A percentile compares a stretch with the other conserved stretches of the same genome.
Conservation (phyloP, 2,329 filamentous ascomycete genomes). For the Talaromyces piceae region DNA sequence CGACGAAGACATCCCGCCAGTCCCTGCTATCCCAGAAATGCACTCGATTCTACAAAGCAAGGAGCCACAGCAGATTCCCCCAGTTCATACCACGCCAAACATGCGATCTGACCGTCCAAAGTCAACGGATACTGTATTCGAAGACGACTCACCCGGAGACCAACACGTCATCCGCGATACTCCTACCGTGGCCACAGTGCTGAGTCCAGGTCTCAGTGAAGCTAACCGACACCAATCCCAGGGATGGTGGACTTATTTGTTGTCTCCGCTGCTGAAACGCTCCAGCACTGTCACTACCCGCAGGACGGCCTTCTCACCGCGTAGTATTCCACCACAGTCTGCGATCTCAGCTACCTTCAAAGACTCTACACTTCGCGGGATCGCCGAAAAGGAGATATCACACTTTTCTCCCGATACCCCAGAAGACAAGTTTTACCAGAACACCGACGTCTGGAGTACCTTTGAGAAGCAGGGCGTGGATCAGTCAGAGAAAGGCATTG, state of each 20-base stretch:
- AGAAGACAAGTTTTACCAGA: slow-evolving; percentile 10
- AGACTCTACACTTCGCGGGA: slow-evolving; percentile 4
- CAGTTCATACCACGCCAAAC: slow-evolving; percentile 14
- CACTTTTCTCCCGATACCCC: slow-evolving; percentile 29
- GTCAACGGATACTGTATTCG: slow-evolving; percentile 31
- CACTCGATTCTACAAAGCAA: slow-evolving; percentile 18
- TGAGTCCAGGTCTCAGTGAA: slow-evolving; percentile 29
- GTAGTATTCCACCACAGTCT: slow-evolving; percentile 17
- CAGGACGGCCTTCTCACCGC: slow-evolving; percentile 20
- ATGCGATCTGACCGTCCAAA: slow-evolving; percentile 22
- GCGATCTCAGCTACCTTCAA: slow-evolving; percentile 12
- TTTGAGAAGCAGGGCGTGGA: not conserved
- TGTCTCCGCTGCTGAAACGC: slow-evolving; percentile 37
- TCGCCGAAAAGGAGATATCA: slow-evolving; percentile 13
- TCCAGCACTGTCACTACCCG: slow-evolving; percentile 27
- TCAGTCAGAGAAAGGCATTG: not conserved
- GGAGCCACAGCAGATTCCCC: slow-evolving; percentile 11
- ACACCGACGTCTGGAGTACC: not conserved
- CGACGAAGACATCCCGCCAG: slow-evolving; percentile 29
- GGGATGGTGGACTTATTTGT: slow-evolving; percentile 44
- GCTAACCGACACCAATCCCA: slow-evolving; percentile 36
- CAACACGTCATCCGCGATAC: slow-evolving; percentile 16
- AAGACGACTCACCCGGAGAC: slow-evolving; percentile 28
- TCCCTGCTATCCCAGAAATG: slow-evolving; percentile 33
- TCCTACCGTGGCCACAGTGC: slow-evolving; percentile 11